Percentiles rank a stretch among this genome's conserved stretches.
phyloP scores from a whole-genome alignment of 148 eudicot genomes.

The Persicaria maculosa region DNA sequence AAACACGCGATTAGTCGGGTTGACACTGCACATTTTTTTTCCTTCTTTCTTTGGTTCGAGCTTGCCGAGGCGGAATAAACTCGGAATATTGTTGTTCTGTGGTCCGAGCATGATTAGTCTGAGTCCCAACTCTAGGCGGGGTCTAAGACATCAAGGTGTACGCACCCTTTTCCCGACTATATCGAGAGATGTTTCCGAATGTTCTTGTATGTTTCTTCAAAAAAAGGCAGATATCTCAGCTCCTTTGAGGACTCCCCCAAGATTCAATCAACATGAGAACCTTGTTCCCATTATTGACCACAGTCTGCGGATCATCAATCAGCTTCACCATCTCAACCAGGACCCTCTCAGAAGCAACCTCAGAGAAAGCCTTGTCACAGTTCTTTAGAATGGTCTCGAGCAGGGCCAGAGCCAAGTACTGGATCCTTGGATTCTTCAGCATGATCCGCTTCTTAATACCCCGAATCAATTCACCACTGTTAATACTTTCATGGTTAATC shows the following conservation, averaged over 20 bases:
- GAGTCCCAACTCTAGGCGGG: too few species aligned
- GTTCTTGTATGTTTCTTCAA: conserved; percentile 95
- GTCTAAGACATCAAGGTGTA: too few species aligned
- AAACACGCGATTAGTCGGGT: too few species aligned
- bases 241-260: conserved; percentile 93
- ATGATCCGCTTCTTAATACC: conserved; percentile 79
- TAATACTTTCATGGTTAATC: conserved; percentile 78
- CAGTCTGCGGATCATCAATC: conserved; percentile 96
- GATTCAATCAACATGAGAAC: conserved; percentile 80
- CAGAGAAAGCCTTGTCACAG: conserved; percentile 96
- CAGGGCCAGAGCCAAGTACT: conserved; percentile 71
- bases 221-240: conserved; percentile 94
- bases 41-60: too few species aligned
- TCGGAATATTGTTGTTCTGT: too few species aligned
- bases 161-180: too few species aligned
- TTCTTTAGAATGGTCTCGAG: conserved; percentile 93
- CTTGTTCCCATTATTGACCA: conserved; percentile 84
- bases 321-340: conserved; percentile 99
- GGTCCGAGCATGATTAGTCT: too few species aligned
- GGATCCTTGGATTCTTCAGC: conserved; percentile 77
- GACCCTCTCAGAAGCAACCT: conserved; percentile 91
- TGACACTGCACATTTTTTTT: too few species aligned
- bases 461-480: conserved; percentile 69
- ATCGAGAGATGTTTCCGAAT: too few species aligned
- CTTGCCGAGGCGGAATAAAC: too few species aligned